Evolutionary conservation across 1,139 yeast genomes (phyloP), one percentile per base, ranked within the genome.

Genomic region (Yamadazyma jaroonii): DNA sequence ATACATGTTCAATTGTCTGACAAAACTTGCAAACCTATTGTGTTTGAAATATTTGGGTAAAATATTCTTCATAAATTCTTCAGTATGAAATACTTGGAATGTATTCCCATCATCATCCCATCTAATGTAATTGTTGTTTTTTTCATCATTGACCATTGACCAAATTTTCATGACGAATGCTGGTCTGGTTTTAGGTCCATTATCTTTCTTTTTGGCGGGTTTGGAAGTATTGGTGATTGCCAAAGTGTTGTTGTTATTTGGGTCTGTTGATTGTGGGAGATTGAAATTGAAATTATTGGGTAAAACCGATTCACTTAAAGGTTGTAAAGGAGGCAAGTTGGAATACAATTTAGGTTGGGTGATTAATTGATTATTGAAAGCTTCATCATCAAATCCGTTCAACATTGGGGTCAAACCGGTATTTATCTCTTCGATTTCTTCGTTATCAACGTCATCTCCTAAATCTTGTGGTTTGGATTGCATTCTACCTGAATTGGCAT

Each of bases 1-100:
- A 56, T 92, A 92, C 95, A 92, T 92, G 62, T 92, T 92, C 54
- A 92, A 69, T 57, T 90, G 97, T 40, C 97, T 77, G 6, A 90
- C 97, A 67, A 92, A 92, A 49, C 92, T 81, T 31, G 97, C 95
- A 64, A 88, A 90, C 61, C 90, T 90, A 36, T 89, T 80, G 62
- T 92, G 97, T 54, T 90, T 90, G 67, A 92, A 92, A 61, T 89
- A 95, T 42, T 81, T 79, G 11, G 97, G 97, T 42, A 92, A 68
- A 23, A 92, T 84, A 36, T 72, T 67, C 51, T 83, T 86, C 74
- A 90, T 94, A 54, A 92, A 90, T 42, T 78, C 80, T 56, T 92
- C 97, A 38, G 96, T 74, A 50, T 88, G 87, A 38, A 77, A 75
- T 6, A 92, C 96, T 47, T 86, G 83, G 55, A 92, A 88, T 4